phyloP scores from a whole-genome alignment of 1,139 yeast genomes.

The Torulaspora globosa region DNA sequence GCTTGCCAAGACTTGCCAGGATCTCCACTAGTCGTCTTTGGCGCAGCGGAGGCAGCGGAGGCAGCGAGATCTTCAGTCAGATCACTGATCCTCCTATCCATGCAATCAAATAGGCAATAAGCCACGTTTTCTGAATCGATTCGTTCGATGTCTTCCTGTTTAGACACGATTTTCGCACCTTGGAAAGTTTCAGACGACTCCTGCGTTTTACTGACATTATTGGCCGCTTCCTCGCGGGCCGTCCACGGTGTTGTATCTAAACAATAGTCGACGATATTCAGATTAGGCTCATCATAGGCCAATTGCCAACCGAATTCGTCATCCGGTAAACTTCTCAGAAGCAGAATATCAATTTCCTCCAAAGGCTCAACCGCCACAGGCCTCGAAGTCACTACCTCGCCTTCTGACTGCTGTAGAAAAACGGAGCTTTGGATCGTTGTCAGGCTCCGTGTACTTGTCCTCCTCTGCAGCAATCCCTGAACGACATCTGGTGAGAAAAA shows the following conservation, averaged over 20 bases:
- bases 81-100: constrained; percentile 22
- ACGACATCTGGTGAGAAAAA: constrained; percentile 28
- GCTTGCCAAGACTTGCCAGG: constrained; percentile 7
- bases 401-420: constrained; percentile 11
- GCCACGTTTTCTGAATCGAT: constrained; percentile 18
- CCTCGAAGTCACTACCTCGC: constrained; percentile 7
- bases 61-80: constrained; percentile 6
- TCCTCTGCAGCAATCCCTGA: constrained; percentile 23
- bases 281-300: constrained; percentile 35
- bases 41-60: constrained; percentile 9
- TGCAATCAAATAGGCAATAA: constrained; percentile 24
- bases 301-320: constrained; percentile 31
- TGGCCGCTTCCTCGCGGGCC: constrained; percentile 13
- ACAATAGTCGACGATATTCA: constrained; percentile 31
- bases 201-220: constrained; percentile 6
- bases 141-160: constrained; percentile 16
- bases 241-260: constrained; percentile 28
- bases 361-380: constrained; percentile 10
- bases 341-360: constrained; percentile 29
- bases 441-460: constrained; percentile 17
- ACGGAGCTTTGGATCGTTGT: constrained; percentile 13
- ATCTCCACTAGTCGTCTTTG: constrained; percentile 1
- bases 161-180: constrained; percentile 16
- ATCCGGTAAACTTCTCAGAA: constrained; percentile 26
- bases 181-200: constrained; percentile 6